Evolutionary conservation across 306 rosid genomes (phyloP).

Genomic region (Malus domestica): ASM211411v1 NC_041794.1:23091501-23092000

Average conservation of each 20-base stretch:
- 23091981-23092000: not conserved
- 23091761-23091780: not conserved
- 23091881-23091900: conserved; percentile 17
- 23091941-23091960: conserved; percentile 13
- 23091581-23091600: not conserved
- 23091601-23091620: not conserved
- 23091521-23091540: not conserved
- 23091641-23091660: not conserved
- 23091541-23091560: too few relatives aligned
- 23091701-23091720: not conserved
- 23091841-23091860: conserved; percentile 16
- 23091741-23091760: not conserved
- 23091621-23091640: not conserved
- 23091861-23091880: not conserved
- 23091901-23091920: conserved; percentile 2
- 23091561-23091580: not conserved
- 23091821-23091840: not conserved
- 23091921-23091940: conserved; percentile 6
- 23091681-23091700: not conserved
- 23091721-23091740: not conserved
- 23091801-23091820: not conserved
- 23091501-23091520: not conserved
- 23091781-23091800: not conserved
- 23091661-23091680: not conserved
- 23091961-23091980: conserved; percentile 10